phyloP scores from a whole-genome alignment of 2,329 filamentous ascomycete genomes.

The Penicillium sp. region DNA sequence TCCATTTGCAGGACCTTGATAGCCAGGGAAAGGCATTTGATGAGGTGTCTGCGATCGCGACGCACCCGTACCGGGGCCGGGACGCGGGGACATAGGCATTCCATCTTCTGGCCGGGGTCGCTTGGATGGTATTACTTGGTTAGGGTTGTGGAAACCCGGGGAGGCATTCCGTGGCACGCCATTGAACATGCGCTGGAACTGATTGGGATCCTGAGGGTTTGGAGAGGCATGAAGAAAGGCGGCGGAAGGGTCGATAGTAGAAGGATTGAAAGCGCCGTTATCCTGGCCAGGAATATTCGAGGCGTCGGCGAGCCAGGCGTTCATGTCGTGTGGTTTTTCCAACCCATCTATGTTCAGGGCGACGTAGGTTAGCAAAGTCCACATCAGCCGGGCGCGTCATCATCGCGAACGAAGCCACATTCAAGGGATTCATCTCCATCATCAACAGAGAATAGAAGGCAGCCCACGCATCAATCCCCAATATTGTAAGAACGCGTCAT shows the following conservation, averaged over 20 bases:
- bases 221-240: constrained; percentile 51
- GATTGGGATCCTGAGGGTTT: constrained; percentile 51
- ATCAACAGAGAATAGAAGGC: constrained; percentile 11
- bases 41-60: constrained; percentile 93
- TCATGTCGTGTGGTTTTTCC: constrained; percentile 51
- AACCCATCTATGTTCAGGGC: constrained; percentile 46
- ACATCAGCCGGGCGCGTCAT: constrained; percentile 13
- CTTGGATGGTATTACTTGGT: constrained; percentile 86
- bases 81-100: constrained; percentile 77
- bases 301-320: constrained; percentile 53
- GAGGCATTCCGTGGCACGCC: constrained; percentile 81
- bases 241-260: constrained; percentile 50
- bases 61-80: constrained; percentile 66
- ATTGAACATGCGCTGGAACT: constrained; percentile 72
- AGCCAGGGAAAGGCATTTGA: constrained; percentile 71
- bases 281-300: constrained; percentile 51
- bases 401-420: constrained; percentile 25
- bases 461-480: constrained; percentile 4
- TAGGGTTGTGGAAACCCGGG: constrained; percentile 75
- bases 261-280: constrained; percentile 50
- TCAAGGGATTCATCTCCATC: constrained; percentile 14
- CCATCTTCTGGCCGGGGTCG: constrained; percentile 83
- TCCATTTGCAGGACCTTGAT: constrained; percentile 65
- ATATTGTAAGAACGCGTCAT: constrained; percentile 20
- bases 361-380: constrained; percentile 19